Evolutionary conservation across 495 filamentous ascomycete genomes (phyloP), one percentile per base, ranked within the genome.

Genomic region (Penicillium chermesinum): DNA sequence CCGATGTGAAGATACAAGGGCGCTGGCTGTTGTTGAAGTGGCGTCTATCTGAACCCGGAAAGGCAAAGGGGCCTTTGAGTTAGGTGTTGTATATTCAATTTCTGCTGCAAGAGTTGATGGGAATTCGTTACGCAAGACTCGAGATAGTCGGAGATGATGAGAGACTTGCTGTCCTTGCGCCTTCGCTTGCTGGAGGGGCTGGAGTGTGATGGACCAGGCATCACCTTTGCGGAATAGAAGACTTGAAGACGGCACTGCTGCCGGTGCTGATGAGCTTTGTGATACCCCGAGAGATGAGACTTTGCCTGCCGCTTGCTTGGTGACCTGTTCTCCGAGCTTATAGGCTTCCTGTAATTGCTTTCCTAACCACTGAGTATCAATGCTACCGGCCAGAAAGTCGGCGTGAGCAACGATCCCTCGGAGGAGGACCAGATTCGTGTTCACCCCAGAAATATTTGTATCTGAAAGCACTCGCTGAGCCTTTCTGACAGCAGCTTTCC

Each of bases 291-390:
- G 18, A 20, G 17, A 4, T 9, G 16, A 21, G 7, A 13, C 9
- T 15, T 55, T 30, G 6, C n/a, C 36, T 3, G 25, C 48, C 6
- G 57, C 30, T 12, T 41, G 46, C 5, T 57, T 43, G 8, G 61
- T 58, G 30, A 62, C 63, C 17, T 17, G 42, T 10, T 55, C 61
- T 32, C 60, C 75, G 59, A 48, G 37, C 38, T 69, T 41, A 3
- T 77, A 52, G 0, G 71, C 48, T 7, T 69, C 54, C 0, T 66
- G 46, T 7, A 82, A 66, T 17, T 74, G 67, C 6, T 52, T 43
- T 48, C 79, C 74, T 8, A 84, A 70, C 81, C 81, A 84, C 48
- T 73, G 76, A 0, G 77, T 83, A 54, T 82, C 76, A 40, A 72
- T 74, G 1, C 35, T 54, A 7, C 73, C 70, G 7, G 49, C 48